phyloP scores from a whole-genome alignment of 176 grass and related monocot species.

The Otatea glauca region DNA sequence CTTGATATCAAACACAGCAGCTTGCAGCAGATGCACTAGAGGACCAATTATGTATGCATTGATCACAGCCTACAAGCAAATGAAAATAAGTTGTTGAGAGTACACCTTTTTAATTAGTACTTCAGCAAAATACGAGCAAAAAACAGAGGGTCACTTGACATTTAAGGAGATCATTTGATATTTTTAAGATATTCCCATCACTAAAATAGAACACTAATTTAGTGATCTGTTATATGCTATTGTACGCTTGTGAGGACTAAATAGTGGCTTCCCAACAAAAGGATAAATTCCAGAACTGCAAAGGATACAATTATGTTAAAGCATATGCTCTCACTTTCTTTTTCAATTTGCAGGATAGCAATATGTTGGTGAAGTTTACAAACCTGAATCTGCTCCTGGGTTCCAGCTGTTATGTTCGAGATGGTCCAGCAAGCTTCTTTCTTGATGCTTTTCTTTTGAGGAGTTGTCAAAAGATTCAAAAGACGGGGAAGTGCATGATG shows the following conservation, averaged over 20 bases:
- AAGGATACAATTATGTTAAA: not conserved
- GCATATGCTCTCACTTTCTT: not conserved
- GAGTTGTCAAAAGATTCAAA: conserved; percentile 57
- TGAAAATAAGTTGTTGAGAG: not conserved
- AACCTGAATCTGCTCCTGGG: conserved; percentile 75
- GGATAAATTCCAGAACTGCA: not conserved
- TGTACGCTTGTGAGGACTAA: not conserved
- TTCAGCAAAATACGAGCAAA: not conserved
- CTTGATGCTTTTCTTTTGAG: conserved; percentile 65
- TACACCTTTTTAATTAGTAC: not conserved
- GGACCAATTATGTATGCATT: conserved; percentile 54
- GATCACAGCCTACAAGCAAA: conserved; percentile 54
- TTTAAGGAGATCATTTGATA: not conserved
- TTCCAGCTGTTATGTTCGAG: conserved; percentile 76
- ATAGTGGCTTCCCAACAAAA: not conserved
- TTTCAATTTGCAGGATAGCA: not conserved
- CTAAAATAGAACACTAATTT: not conserved
- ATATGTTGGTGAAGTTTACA: not conserved
- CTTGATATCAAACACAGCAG: conserved; percentile 55
- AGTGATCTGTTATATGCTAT: not conserved
- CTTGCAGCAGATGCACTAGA: conserved; percentile 46
- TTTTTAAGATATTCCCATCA: not conserved
- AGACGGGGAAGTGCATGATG: conserved; percentile 57
- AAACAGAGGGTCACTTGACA: not conserved
- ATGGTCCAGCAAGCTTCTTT: conserved; percentile 73